Base-by-base conservation (phyloP, 108 stramenopile species). In the Cyclotella choctawhatcheeana region DNA sequence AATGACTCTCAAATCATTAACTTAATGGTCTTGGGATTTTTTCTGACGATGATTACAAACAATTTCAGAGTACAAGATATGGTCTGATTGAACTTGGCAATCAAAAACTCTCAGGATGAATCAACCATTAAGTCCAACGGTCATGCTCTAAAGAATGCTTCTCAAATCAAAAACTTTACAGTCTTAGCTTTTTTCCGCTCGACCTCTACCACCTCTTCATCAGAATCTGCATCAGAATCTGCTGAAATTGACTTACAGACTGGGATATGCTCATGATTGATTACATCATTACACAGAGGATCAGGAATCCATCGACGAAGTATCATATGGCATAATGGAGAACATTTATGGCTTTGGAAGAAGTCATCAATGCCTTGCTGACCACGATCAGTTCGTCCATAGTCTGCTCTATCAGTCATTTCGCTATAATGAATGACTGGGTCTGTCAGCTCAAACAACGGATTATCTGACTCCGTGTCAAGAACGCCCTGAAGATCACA, bases 401-500 rank as follows among this genome's bases (percentile, higher is more conserved):
- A 84, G 12, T 82, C 80, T 1, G n/a, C 22, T 20, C 74, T 50
- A 44, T 69, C 31, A 1, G 75, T 81, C 21, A 25, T 26, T 12
- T 71, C 35, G 27, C 21, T 64, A 52, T 78, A 84, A 67, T 85
- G 84, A 58, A 84, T 84, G 24, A 73, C 80, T n/a, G 83, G 83
- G 50, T 84, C 84, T 0, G 83, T 85, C 20, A 85, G 45, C 65
- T 83, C 82, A 33, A 83, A 84, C 44, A 73, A 18, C 6, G 79
- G 79, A 47, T 31, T 40, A 29, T 21, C 5, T 0, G 26, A 14
- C 7, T 37, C 30, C 20, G 12, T 35, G 13, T 69, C 26, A 12
- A 78, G 80, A 17, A 84, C 82, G 22, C 84, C 84, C 47, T 85
- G 84, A 16, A 84, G 77, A 43, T 85, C 84, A 75, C 84, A 85